Evolutionary conservation across 2,329 filamentous ascomycete species (phyloP).

Genomic region (Didymella segeticola): DNA sequence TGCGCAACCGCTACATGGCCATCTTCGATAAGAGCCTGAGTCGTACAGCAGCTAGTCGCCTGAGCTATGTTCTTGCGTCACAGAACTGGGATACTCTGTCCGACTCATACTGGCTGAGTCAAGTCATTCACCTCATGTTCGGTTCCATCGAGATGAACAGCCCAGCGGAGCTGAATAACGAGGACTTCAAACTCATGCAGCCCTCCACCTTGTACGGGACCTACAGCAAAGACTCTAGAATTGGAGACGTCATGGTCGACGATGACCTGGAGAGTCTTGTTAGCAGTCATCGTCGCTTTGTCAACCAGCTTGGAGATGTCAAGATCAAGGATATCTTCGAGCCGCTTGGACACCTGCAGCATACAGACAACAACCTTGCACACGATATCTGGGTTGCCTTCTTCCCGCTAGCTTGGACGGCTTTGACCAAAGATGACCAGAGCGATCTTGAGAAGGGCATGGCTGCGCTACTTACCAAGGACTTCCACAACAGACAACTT

Average conservation of each 20-base stretch:
- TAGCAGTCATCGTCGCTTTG: constrained; percentile 79
- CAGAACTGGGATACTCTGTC: constrained; percentile 97
- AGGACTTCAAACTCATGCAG: constrained; percentile 82
- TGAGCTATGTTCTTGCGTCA: constrained; percentile 86
- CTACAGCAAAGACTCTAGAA: constrained; percentile 73
- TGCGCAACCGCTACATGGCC: constrained; percentile 94
- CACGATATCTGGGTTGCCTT: constrained; percentile 89
- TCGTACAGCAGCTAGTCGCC: constrained; percentile 85
- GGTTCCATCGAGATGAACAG: constrained; percentile 87
- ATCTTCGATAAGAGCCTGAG: constrained; percentile 96
- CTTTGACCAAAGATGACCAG: constrained; percentile 84
- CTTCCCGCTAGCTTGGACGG: constrained; percentile 94
- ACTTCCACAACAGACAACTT: constrained; percentile 92
- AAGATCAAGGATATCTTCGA: constrained; percentile 88
- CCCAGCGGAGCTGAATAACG: constrained; percentile 76
- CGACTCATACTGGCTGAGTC: constrained; percentile 96
- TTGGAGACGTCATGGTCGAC: constrained; percentile 74
- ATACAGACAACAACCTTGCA: constrained; percentile 80
- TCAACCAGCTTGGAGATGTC: constrained; percentile 81
- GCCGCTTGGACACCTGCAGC: constrained; percentile 88
- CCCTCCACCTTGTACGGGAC: constrained; percentile 75
- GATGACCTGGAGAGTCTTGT: constrained; percentile 83
- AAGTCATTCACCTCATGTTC: constrained; percentile 91
- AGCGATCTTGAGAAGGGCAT: constrained; percentile 89
- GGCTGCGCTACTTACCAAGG: constrained; percentile 88